These are phyloP conservation scores for Panaeolus cyanescens DNA, from an alignment of 768 basidiomycete genomes.

Conservation along the genomic window DNA sequence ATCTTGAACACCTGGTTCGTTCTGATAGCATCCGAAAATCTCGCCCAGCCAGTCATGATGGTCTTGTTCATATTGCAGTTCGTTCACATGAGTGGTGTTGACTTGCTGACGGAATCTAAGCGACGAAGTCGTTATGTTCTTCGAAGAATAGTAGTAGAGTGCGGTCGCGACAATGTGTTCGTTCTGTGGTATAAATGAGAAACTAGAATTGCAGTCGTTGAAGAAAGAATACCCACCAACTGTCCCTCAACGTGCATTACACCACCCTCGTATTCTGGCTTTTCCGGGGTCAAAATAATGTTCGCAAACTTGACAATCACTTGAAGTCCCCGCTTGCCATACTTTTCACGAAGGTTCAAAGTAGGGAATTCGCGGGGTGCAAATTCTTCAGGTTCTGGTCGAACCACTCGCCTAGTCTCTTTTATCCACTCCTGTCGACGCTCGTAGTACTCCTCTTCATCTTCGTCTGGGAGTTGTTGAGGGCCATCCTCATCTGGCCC, in stretches of 20 bases:
- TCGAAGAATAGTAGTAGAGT: constrained; percentile 27
- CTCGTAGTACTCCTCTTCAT: constrained; percentile 4
- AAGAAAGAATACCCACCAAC: constrained; percentile 5
- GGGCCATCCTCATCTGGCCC: constrained; percentile 5
- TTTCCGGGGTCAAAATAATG: constrained; percentile 16
- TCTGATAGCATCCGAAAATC: constrained; percentile 25
- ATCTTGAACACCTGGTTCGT: constrained; percentile 26
- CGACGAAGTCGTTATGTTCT: constrained; percentile 22
- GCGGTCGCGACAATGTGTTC: constrained; percentile 34
- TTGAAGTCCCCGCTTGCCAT: constrained; percentile 9
- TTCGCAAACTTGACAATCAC: constrained; percentile 18
- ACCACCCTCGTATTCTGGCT: constrained; percentile 15
- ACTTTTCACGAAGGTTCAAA: neutral
- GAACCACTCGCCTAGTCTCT: constrained; percentile 5
- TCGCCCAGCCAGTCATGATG: constrained; percentile 27
- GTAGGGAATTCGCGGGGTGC: neutral
- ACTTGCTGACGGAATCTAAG: constrained; percentile 25
- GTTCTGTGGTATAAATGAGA: constrained; percentile 18
- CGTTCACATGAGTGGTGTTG: neutral
- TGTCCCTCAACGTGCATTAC: constrained; percentile 18
- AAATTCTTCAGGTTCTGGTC: constrained; percentile 12
- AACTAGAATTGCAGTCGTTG: too few relatives aligned
- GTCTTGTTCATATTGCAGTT: constrained; percentile 24
- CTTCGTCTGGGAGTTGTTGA: constrained; percentile 10
- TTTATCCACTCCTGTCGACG: constrained; percentile 10